Base-by-base conservation (phyloP, 2,329 filamentous ascomycete genomes). In the Claviceps maximensis region DNA sequence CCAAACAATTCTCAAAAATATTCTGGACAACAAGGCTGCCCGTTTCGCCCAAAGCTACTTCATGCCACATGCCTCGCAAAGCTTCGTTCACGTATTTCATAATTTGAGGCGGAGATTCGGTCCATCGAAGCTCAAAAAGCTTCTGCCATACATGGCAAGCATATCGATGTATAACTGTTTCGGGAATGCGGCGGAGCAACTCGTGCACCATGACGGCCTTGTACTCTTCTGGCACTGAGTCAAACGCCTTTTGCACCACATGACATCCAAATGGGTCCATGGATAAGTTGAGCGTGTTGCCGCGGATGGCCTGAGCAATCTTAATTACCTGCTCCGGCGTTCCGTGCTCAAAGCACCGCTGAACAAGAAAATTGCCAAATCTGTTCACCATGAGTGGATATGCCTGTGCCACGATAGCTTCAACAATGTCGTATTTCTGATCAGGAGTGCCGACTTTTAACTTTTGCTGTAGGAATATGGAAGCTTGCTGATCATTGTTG, bases 111-210 rank as follows among this genome's bases (percentile, higher is more conserved):
- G 93, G 93, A 41, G 89, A 87, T 62, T 90, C 86, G 58, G 84
- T 89, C 93, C 93, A 98, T 63, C 93, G 86, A 60, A 98, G 80
- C 69, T 98, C 93, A 67, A 98, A 98, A 29, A 98, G 80, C 75
- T 98, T 98, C 74, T 98, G 93, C 93, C 93, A 98, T 57, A 98
- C 93, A 68, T 98, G 93, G 64, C 93, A 98, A 55, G 93, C 93
- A 71, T 98, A 98, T 60, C 94, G 87, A 71, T 98, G 94, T 65
- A 98, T 93, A 58, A 98, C 90, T 2, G 93, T 98, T 70, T 98
- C 91, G 0, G 91, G 93, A 58, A 98, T 98, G 53, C 89, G 85
- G 56, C 89, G 88, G 54, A 98, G 82, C 27, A 98, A 78, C 66
- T 98, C 93, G 65, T 95, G 89, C n/a, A 98, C 93, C 90, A 98